Evolutionary conservation across 2,329 filamentous ascomycete species (phyloP).

Genomic region (Diaporthe sp.): DNA sequence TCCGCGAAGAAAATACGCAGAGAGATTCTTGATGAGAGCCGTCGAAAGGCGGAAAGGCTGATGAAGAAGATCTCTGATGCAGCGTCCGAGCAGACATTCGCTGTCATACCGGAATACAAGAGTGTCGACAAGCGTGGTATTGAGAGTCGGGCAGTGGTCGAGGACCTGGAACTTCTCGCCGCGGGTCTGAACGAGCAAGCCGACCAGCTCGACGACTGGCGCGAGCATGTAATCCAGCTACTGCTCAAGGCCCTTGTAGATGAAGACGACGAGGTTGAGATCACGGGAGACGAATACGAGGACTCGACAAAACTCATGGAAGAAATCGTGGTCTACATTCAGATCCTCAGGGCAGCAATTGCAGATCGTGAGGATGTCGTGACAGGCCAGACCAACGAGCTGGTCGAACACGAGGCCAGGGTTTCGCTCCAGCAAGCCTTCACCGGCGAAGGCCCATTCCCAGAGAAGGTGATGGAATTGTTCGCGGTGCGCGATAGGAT

Average conservation of each 20-base stretch:
- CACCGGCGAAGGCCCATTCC: constrained; percentile 77
- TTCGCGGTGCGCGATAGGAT: constrained; percentile 61
- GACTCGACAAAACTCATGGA: constrained; percentile 90
- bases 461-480: constrained; percentile 71
- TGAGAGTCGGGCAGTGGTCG: constrained; percentile 77
- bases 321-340: constrained; percentile 88
- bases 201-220: constrained; percentile 79
- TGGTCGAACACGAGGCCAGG: constrained; percentile 81
- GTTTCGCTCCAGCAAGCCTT: constrained; percentile 72
- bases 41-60: constrained; percentile 69
- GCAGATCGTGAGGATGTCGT: constrained; percentile 85
- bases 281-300: constrained; percentile 91
- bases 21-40: constrained; percentile 79
- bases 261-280: constrained; percentile 76
- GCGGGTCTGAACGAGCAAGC: constrained; percentile 80
- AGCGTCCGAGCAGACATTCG: constrained; percentile 68
- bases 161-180: constrained; percentile 76
- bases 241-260: constrained; percentile 85
- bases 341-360: constrained; percentile 80
- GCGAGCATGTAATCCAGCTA: constrained; percentile 78
- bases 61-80: constrained; percentile 75
- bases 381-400: constrained; percentile 81
- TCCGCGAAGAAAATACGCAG: constrained; percentile 81
- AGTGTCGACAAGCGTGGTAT: constrained; percentile 73
- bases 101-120: constrained; percentile 73